phyloP scores from a whole-genome alignment of 2,329 filamentous ascomycete species.

The Boeremia exigua region DNA sequence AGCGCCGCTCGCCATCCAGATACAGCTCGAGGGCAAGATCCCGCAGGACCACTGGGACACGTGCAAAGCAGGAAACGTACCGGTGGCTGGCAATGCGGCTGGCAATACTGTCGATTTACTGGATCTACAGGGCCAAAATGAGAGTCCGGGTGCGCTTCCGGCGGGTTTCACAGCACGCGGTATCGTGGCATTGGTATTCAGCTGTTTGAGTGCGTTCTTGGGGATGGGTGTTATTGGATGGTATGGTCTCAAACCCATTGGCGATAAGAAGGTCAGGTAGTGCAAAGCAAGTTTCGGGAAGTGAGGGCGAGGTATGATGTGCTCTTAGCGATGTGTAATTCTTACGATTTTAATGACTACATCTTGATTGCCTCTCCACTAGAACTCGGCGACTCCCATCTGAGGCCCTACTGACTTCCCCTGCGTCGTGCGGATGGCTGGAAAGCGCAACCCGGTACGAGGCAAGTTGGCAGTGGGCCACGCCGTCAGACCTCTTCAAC shows the following conservation, averaged over 20 bases:
- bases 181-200: slow-evolving; percentile 77
- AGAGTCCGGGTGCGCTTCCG: slow-evolving; percentile 63
- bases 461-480: background rate
- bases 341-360: background rate
- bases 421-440: background rate
- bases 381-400: background rate
- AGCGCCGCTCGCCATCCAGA: slow-evolving; percentile 64
- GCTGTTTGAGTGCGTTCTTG: slow-evolving; percentile 69
- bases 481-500: too few species aligned
- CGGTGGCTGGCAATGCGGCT: slow-evolving; percentile 73
- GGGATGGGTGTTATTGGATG: slow-evolving; percentile 71
- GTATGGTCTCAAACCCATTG: slow-evolving; percentile 62
- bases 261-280: slow-evolving; percentile 11
- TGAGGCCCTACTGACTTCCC: background rate
- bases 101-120: slow-evolving; percentile 70
- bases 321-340: background rate
- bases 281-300: background rate
- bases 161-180: slow-evolving; percentile 74
- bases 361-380: background rate
- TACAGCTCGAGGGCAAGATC: slow-evolving; percentile 59
- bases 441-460: background rate
- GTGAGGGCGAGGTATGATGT: background rate
- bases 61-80: slow-evolving; percentile 61
- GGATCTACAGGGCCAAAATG: slow-evolving; percentile 61
- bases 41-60: slow-evolving; percentile 66